Conservation (phyloP, 257 asterid species). For the Solanum virginianum region DNA sequence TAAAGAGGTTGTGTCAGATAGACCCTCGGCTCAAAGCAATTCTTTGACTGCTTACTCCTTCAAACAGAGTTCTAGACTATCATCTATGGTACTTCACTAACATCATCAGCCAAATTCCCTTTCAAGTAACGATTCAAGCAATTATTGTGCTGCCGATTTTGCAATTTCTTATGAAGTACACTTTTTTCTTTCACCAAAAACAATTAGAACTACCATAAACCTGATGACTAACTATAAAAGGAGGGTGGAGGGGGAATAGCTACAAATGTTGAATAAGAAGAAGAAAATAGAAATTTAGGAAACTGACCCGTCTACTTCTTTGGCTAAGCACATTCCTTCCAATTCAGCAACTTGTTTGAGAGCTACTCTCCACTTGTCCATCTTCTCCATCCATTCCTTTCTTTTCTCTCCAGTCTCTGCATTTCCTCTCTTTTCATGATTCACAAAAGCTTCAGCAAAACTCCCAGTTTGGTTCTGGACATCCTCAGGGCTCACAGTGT, state of each 20-base stretch:
- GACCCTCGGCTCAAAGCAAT: too few species aligned
- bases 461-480: conserved; percentile 3
- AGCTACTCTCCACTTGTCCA: conserved; percentile 7
- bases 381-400: not conserved
- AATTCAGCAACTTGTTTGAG: conserved; percentile 1
- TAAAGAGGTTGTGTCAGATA: too few species aligned
- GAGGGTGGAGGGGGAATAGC: not conserved
- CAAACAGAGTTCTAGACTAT: not conserved
- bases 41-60: not conserved
- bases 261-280: not conserved
- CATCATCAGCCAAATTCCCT: not conserved
- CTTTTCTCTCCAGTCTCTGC: not conserved
- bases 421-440: not conserved
- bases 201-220: not conserved
- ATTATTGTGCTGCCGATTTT: not conserved
- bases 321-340: conserved; percentile 2
- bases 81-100: not conserved
- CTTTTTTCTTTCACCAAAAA: not conserved
- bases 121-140: not conserved
- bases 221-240: not conserved
- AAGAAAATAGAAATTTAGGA: not conserved
- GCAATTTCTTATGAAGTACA: not conserved
- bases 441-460: conserved; percentile 1
- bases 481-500: conserved; percentile 3
- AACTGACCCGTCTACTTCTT: conserved; percentile 2